Conservation (phyloP, 805 yeast genomes). For the Schizosaccharomyces osmophilus region DNA sequence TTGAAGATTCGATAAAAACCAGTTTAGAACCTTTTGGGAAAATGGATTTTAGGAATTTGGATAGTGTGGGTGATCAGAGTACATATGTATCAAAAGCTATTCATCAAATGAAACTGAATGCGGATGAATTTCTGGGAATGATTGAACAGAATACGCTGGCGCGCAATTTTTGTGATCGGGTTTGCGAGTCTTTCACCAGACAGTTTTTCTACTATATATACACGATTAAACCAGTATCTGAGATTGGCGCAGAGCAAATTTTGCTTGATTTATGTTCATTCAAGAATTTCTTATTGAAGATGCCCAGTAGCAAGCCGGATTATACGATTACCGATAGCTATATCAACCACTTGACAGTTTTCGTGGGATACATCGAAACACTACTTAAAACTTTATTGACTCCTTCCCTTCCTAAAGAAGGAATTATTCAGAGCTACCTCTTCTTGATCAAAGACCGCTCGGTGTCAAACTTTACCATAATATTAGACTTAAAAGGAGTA, state of each 20-base stretch:
- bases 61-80: slow-evolving; percentile 47
- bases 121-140: slow-evolving; percentile 16
- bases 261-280: slow-evolving; percentile 44
- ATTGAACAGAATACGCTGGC: slow-evolving; percentile 47
- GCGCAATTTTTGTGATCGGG: slow-evolving; percentile 49
- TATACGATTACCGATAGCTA: slow-evolving; percentile 10
- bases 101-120: background rate
- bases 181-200: slow-evolving; percentile 37
- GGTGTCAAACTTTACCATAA: slow-evolving; percentile 34
- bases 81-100: background rate
- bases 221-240: slow-evolving; percentile 42
- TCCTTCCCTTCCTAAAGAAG: slow-evolving; percentile 25
- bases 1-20: slow-evolving; percentile 34
- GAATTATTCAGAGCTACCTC: slow-evolving; percentile 40
- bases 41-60: slow-evolving; percentile 45
- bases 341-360: slow-evolving; percentile 18
- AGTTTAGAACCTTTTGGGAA: slow-evolving; percentile 68
- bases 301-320: slow-evolving; percentile 10
- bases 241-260: slow-evolving; percentile 56
- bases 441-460: slow-evolving; percentile 41
- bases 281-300: slow-evolving; percentile 24
- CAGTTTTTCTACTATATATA: slow-evolving; percentile 34
- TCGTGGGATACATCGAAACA: slow-evolving; percentile 26
- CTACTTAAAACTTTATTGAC: slow-evolving; percentile 46
- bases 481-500: slow-evolving; percentile 39